A percentile compares a stretch with the other conserved stretches of the same genome.
These are phyloP conservation scores for Capronia coronata DNA, from an alignment of 2,329 filamentous ascomycete genomes.

Conservation along the genomic window DNA sequence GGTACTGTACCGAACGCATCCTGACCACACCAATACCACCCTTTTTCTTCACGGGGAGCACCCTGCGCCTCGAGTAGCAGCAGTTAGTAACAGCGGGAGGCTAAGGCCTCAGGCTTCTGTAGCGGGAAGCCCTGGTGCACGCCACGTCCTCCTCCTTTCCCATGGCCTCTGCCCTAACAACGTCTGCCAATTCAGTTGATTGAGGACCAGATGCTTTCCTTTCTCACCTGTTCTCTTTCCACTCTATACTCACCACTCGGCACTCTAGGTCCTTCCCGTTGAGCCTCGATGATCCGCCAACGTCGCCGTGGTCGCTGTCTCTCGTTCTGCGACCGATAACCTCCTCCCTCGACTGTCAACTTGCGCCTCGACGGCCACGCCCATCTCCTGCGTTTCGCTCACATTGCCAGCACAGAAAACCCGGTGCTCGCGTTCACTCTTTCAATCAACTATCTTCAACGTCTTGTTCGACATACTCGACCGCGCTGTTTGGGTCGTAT, in stretches of 20 bases:
- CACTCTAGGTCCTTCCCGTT: slow-evolving; percentile 16
- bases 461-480: slow-evolving; percentile 12
- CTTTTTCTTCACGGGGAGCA: background rate
- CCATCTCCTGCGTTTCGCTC: slow-evolving; percentile 13
- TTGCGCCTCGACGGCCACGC: slow-evolving; percentile 12
- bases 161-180: slow-evolving; percentile 2
- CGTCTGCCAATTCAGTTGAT: background rate
- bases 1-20: background rate
- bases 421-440: slow-evolving; percentile 25
- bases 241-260: background rate
- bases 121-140: background rate
- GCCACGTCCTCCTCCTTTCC: slow-evolving; percentile 9
- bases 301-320: slow-evolving; percentile 30
- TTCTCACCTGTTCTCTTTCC: slow-evolving; percentile 7
- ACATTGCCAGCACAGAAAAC: slow-evolving; percentile 21
- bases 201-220: slow-evolving; percentile 12
- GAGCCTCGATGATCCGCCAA: slow-evolving; percentile 29
- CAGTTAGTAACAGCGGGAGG: background rate
- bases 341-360: slow-evolving; percentile 21
- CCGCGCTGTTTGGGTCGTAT: slow-evolving; percentile 12
- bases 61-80: background rate
- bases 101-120: too few relatives aligned
- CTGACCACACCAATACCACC: background rate
- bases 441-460: slow-evolving; percentile 14
- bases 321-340: slow-evolving; percentile 29